Conservation (phyloP, 352 stramenopile species). For the Phytophthora meadii region DNA sequence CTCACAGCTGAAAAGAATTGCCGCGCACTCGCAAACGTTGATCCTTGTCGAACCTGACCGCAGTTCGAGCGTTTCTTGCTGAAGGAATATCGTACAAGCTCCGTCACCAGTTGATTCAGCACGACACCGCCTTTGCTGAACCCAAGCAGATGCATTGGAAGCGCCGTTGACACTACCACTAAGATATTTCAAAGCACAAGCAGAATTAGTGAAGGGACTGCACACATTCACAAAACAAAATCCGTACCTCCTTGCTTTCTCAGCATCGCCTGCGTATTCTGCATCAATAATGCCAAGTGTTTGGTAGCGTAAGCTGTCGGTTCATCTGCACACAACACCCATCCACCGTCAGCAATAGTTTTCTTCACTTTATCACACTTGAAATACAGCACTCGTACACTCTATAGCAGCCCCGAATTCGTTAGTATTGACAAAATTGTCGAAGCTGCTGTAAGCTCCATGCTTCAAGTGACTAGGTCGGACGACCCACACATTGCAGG, state of each 20-base stretch:
- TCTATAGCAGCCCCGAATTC: slow-evolving; percentile 55
- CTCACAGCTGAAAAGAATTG: slow-evolving; percentile 50
- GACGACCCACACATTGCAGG: slow-evolving; percentile 69
- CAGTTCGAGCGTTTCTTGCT: slow-evolving; percentile 46
- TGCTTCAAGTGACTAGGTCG: slow-evolving; percentile 49
- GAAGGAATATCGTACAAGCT: slow-evolving; percentile 52
- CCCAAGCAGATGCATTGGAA: slow-evolving; percentile 67
- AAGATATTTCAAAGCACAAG: not conserved
- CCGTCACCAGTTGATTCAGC: slow-evolving; percentile 75
- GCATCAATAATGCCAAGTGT: slow-evolving; percentile 51
- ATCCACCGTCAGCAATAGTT: slow-evolving; percentile 5
- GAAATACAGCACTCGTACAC: slow-evolving; percentile 36
- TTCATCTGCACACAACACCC: slow-evolving; percentile 35
- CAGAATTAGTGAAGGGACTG: not conserved
- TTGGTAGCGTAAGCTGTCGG: slow-evolving; percentile 40
- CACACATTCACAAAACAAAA: slow-evolving; percentile 1
- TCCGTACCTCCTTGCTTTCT: slow-evolving; percentile 37
- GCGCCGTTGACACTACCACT: slow-evolving; percentile 52
- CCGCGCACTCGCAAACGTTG: slow-evolving; percentile 40
- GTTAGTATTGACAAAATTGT: slow-evolving; percentile 68
- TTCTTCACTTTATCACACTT: not conserved
- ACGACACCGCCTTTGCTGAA: slow-evolving; percentile 79
- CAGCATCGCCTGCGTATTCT: slow-evolving; percentile 37
- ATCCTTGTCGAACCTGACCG: slow-evolving; percentile 40
- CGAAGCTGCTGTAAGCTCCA: slow-evolving; percentile 65